Evolutionary conservation across 2,329 filamentous ascomycete genomes (phyloP).

Genomic region (Hypoxylon rubiginosum): DNA sequence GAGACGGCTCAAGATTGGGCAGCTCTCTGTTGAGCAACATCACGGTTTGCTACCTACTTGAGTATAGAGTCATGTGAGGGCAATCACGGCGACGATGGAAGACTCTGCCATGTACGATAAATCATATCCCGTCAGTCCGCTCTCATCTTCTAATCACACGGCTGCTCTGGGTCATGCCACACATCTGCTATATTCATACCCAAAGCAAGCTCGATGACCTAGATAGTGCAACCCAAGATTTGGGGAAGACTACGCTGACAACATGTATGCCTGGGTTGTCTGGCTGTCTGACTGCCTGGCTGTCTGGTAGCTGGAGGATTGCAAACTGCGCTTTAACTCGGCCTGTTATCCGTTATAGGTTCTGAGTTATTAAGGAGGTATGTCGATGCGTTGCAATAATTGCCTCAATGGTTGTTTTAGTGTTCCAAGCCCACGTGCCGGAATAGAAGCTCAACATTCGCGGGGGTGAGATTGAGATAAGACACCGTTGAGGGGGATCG

Average conservation of each 20-base stretch:
- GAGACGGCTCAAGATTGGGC: background rate
- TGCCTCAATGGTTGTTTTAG: slow-evolving; percentile 31
- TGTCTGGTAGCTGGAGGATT: slow-evolving; percentile 1
- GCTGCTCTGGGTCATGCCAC: slow-evolving; percentile 13
- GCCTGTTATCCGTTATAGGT: slow-evolving; percentile 17
- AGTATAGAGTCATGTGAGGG: slow-evolving; percentile 21
- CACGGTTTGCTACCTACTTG: slow-evolving; percentile 8
- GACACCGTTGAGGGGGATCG: slow-evolving; percentile 17
- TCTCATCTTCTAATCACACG: slow-evolving; percentile 29
- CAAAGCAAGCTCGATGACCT: slow-evolving; percentile 11
- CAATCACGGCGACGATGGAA: slow-evolving; percentile 8
- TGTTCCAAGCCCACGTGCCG: slow-evolving; percentile 34
- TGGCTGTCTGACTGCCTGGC: too few relatives aligned
- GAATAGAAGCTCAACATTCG: slow-evolving; percentile 38
- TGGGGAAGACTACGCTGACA: slow-evolving; percentile 24
- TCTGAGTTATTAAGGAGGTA: slow-evolving; percentile 31
- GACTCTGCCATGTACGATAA: background rate
- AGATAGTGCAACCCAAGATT: slow-evolving; percentile 33
- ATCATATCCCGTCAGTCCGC: slow-evolving; percentile 2
- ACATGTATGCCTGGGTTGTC: background rate
- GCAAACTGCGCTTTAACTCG: slow-evolving; percentile 16
- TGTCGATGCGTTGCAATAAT: slow-evolving; percentile 25
- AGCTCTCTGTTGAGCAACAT: slow-evolving; percentile 18
- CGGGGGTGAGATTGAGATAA: slow-evolving; percentile 32
- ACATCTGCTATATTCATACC: slow-evolving; percentile 21